phyloP scores from a whole-genome alignment of 2,329 filamentous ascomycete genomes.

The Paraphaeosphaeria minitans region DNA sequence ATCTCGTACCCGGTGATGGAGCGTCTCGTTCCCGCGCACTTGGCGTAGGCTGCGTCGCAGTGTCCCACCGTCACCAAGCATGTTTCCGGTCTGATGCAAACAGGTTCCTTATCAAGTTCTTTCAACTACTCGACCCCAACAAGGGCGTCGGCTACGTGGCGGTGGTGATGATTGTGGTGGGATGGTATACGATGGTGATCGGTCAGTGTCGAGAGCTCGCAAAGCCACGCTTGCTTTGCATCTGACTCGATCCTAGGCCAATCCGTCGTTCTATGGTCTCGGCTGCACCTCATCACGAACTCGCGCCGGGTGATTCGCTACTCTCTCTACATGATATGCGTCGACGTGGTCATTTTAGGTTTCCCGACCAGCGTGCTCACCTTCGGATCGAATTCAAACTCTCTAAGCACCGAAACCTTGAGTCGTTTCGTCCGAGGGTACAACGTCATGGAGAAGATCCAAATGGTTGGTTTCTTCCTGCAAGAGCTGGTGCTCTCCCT shows the following conservation, averaged over 20 bases:
- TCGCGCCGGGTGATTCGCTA: constrained; percentile 55
- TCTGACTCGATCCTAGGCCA: constrained; percentile 51
- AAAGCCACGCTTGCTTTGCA: constrained; percentile 26
- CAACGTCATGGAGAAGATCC: constrained; percentile 52
- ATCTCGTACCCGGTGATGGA: too few relatives aligned
- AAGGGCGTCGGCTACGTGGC: constrained; percentile 41
- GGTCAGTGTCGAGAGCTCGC: constrained; percentile 17
- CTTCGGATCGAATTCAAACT: constrained; percentile 56
- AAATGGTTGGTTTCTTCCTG: constrained; percentile 51
- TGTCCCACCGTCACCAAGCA: too few relatives aligned
- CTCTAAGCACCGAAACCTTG: constrained; percentile 24
- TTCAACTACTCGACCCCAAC: constrained; percentile 36
- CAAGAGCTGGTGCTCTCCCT: constrained; percentile 49
- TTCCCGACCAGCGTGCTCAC: constrained; percentile 61
- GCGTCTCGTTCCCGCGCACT: too few relatives aligned
- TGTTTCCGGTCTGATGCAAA: too few relatives aligned
- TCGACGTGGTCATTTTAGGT: constrained; percentile 60
- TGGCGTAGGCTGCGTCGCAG: too few relatives aligned
- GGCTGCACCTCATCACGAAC: constrained; percentile 63
- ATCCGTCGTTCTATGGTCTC: constrained; percentile 65
- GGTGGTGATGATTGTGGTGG: constrained; percentile 55
- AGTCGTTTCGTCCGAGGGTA: constrained; percentile 43
- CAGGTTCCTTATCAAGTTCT: constrained; percentile 50
- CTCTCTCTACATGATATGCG: constrained; percentile 63
- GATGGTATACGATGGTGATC: constrained; percentile 66